These are phyloP conservation scores for Xylaria sp. DNA, from an alignment of 2,329 filamentous ascomycete species.

Conservation along the genomic window DNA sequence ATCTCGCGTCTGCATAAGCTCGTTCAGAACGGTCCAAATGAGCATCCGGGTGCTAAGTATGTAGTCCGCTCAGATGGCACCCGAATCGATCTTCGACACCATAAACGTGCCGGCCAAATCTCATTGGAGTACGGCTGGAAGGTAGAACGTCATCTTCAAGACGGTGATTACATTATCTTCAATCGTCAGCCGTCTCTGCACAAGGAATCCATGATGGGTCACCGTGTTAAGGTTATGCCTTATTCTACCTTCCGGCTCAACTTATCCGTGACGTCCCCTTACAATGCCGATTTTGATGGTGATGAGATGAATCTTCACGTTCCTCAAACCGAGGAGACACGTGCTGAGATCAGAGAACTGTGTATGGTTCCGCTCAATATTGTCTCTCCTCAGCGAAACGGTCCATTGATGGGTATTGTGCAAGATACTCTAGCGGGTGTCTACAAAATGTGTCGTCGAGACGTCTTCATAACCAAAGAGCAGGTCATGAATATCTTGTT, in stretches of 20 bases:
- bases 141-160: constrained; percentile 94
- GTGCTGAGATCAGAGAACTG: constrained; percentile 91
- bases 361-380: constrained; percentile 99
- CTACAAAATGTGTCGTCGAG: constrained; percentile 95
- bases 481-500: constrained; percentile 96
- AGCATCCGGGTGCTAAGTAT: constrained; percentile 96
- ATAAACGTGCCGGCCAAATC: constrained; percentile 87
- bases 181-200: constrained; percentile 99
- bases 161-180: constrained; percentile 98
- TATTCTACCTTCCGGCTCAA: constrained; percentile 99
- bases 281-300: constrained; percentile 99
- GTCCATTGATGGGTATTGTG: constrained; percentile 98
- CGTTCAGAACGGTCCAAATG: constrained; percentile 92
- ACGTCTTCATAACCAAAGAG: constrained; percentile 89
- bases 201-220: constrained; percentile 99
- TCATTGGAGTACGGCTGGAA: constrained; percentile 97
- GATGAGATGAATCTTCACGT: constrained; percentile 99
- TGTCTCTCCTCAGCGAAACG: constrained; percentile 96
- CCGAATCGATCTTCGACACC: constrained; percentile 92
- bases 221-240: constrained; percentile 96
- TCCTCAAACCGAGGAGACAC: constrained; percentile 95
- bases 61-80: constrained; percentile 94
- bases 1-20: constrained; percentile 89
- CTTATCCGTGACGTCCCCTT: constrained; percentile 95
- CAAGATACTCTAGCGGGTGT: constrained; percentile 96